Percentiles rank a stretch among this genome's conserved stretches.
Conservation (phyloP, 2,329 filamentous ascomycete genomes). For the Harringtonia lauricola region DNA sequence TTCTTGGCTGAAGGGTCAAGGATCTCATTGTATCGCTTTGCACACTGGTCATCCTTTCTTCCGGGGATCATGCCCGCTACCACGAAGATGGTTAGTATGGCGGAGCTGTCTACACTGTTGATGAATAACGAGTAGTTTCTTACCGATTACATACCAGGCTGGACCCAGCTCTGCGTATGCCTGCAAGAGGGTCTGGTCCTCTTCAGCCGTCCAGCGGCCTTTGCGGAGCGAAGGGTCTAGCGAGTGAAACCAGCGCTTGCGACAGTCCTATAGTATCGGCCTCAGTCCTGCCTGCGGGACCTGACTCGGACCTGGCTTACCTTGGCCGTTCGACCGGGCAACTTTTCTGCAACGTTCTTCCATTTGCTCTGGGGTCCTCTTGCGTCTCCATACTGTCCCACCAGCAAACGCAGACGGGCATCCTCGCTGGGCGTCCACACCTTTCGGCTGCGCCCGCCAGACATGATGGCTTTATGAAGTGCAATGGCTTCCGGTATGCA, state of each 20-base stretch:
- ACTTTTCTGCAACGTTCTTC: background rate
- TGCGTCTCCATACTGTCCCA: slow-evolving; percentile 1
- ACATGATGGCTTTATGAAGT: too few species aligned
- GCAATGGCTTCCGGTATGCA: too few species aligned
- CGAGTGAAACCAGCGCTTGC: slow-evolving; percentile 7
- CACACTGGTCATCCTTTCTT: slow-evolving; percentile 5
- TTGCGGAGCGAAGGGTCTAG: slow-evolving; percentile 3
- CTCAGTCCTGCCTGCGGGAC: too few species aligned
- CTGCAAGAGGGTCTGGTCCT: slow-evolving; percentile 2
- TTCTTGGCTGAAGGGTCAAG: slow-evolving; percentile 2
- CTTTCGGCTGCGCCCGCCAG: background rate
- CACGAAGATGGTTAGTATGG: background rate
- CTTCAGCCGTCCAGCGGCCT: slow-evolving; percentile 4
- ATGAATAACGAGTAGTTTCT: too few species aligned
- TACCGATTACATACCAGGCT: too few species aligned
- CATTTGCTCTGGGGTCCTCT: background rate
- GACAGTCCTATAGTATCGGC: too few species aligned
- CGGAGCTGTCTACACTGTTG: background rate
- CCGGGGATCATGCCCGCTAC: slow-evolving; percentile 4
- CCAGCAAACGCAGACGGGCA: background rate
- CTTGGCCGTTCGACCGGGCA: background rate
- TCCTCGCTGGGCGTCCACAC: background rate
- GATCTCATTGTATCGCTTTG: slow-evolving; percentile 7
- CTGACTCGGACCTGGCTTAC: background rate
- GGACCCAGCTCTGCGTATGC: too few species aligned